phyloP scores from a whole-genome alignment of 495 filamentous ascomycete species.

The Darksidea phi region DNA sequence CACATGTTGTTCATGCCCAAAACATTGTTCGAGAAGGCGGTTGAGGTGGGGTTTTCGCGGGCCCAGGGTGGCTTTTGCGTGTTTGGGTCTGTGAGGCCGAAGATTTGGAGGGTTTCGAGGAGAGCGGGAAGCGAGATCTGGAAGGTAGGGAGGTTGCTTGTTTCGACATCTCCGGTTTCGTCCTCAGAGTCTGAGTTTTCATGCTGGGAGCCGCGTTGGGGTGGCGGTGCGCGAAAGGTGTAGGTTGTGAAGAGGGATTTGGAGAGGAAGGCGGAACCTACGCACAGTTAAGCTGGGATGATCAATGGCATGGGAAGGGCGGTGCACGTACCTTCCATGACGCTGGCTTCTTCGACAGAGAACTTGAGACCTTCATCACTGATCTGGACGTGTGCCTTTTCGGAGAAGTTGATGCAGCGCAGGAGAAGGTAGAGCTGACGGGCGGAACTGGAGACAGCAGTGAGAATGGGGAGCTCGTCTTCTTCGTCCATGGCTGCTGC shows the following conservation, averaged over 20 bases:
- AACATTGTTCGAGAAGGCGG: constrained; percentile 72
- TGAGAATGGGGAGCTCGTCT: constrained; percentile 62
- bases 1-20: constrained; percentile 80
- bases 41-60: constrained; percentile 40
- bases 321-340: constrained; percentile 67
- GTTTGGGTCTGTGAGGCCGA: constrained; percentile 69
- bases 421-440: constrained; percentile 87
- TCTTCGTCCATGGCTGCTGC: constrained; percentile 23
- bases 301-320: background rate
- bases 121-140: constrained; percentile 83
- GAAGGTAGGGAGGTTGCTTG: constrained; percentile 55
- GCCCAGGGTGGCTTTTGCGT: constrained; percentile 27
- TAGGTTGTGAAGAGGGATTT: constrained; percentile 85
- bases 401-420: constrained; percentile 78
- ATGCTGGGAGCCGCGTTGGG: constrained; percentile 41
- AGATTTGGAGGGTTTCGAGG: constrained; percentile 92
- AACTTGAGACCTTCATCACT: constrained; percentile 80
- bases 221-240: constrained; percentile 50
- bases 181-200: constrained; percentile 12
- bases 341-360: constrained; percentile 76
- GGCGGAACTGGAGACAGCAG: constrained; percentile 80
- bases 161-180: constrained; percentile 39
- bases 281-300: constrained; percentile 1
- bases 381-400: constrained; percentile 80
- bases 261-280: constrained; percentile 78